These are phyloP conservation scores for Ensete glaucum DNA, from an alignment of 176 grass and related monocot genomes.

Conservation along the genomic window DNA sequence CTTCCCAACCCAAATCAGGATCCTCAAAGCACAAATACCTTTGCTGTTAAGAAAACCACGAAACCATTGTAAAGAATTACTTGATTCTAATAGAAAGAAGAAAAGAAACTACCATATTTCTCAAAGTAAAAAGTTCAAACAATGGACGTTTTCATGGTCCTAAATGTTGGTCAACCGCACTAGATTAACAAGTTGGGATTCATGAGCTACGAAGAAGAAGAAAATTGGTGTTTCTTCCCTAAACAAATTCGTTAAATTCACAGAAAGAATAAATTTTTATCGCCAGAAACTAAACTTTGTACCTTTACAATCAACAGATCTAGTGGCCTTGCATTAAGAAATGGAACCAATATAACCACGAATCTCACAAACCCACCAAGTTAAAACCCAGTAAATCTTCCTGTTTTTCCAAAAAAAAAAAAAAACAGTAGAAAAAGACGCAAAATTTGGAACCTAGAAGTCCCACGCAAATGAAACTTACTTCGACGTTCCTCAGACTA, in stretches of 20 bases:
- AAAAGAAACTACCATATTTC: not conserved
- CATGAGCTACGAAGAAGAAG: not conserved
- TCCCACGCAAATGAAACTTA: conserved; percentile 1
- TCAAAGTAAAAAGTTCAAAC: not conserved
- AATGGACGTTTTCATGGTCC: not conserved
- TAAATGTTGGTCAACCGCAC: not conserved
- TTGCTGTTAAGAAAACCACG: not conserved
- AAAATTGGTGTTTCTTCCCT: too few species aligned
- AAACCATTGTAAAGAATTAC: not conserved
- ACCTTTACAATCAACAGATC: not conserved
- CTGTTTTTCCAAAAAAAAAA: too few species aligned
- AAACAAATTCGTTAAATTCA: too few species aligned
- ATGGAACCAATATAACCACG: not conserved
- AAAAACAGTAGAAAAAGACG: not conserved
- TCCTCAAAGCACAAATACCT: not conserved
- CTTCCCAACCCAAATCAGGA: not conserved
- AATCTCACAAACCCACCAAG: not conserved
- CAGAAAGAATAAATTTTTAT: too few species aligned
- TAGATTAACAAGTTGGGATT: not conserved
- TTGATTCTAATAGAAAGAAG: not conserved
- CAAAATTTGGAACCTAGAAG: not conserved
- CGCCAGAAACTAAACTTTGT: too few species aligned
- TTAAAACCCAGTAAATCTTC: not conserved
- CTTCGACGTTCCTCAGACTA: conserved; percentile 90
- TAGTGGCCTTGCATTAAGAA: not conserved